A percentile compares a stretch with the other conserved stretches of the same genome.
These are phyloP conservation scores for Ophiognomonia clavigignenti-juglandacearum DNA, from an alignment of 2,329 filamentous ascomycete genomes.

Conservation along the genomic window DNA sequence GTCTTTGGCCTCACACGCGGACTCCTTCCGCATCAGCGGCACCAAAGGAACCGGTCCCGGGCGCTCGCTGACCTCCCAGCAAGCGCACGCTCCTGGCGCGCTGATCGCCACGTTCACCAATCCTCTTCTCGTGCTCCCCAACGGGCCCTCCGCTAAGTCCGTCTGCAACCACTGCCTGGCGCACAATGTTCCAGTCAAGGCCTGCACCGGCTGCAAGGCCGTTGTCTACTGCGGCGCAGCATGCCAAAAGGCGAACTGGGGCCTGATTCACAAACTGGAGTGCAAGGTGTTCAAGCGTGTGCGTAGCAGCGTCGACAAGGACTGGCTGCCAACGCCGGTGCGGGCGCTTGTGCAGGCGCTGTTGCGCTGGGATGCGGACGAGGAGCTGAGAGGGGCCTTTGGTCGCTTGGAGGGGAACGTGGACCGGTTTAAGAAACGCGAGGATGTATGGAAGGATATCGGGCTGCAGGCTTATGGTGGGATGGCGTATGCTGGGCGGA, in stretches of 20 bases:
- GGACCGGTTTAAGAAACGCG: constrained; percentile 29
- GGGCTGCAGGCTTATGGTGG: constrained; percentile 45
- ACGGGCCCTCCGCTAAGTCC: constrained; percentile 32
- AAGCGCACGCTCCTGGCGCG: constrained; percentile 38
- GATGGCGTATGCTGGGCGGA: constrained; percentile 39
- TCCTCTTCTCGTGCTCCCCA: constrained; percentile 43
- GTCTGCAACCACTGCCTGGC: constrained; percentile 48
- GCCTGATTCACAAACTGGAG: constrained; percentile 46
- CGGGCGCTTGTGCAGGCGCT: constrained; percentile 49
- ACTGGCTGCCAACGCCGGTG: constrained; percentile 48
- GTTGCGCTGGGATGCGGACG: constrained; percentile 29
- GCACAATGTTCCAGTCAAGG: constrained; percentile 20
- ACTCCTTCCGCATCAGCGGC: constrained; percentile 7
- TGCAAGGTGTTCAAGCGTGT: constrained; percentile 42
- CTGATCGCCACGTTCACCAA: constrained; percentile 40
- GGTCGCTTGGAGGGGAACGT: constrained; percentile 43
- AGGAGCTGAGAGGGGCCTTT: constrained; percentile 27
- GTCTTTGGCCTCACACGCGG: constrained; percentile 8
- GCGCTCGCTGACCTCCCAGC: constrained; percentile 41
- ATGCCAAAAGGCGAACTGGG: constrained; percentile 55
- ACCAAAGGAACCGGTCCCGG: constrained; percentile 28
- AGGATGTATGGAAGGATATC: constrained; percentile 41
- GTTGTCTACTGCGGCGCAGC: constrained; percentile 48
- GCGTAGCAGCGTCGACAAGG: constrained; percentile 22
- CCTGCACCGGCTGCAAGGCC: constrained; percentile 50